A percentile compares a stretch with the other conserved stretches of the same genome.
Evolutionary conservation across 139 green algal species (phyloP).

Genomic region (Chlorella sp.): DNA sequence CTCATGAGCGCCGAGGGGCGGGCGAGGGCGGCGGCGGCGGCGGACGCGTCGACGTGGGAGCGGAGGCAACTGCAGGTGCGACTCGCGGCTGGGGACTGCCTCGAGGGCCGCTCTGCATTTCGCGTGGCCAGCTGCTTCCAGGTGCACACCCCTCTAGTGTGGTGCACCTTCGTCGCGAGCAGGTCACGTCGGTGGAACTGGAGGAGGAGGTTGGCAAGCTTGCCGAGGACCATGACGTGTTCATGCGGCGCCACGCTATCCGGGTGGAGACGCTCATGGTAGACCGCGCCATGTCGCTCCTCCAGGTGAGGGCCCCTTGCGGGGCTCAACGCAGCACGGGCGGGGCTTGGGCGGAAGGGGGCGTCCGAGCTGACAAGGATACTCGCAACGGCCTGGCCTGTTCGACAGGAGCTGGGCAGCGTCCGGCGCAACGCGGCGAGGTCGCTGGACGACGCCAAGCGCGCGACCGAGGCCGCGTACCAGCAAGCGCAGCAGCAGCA

Average conservation of each 20-base stretch:
- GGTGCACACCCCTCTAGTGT: no score
- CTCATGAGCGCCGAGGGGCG: not conserved
- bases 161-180: no score
- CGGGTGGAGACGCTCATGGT: slow-evolving; percentile 32
- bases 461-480: slow-evolving; percentile 15
- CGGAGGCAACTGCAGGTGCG: not conserved
- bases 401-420: slow-evolving; percentile 6
- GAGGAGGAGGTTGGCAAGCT: slow-evolving; percentile 14
- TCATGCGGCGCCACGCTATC: slow-evolving; percentile 30
- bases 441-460: slow-evolving; percentile 17
- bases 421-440: slow-evolving; percentile 4
- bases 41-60: not conserved
- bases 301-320: slow-evolving; percentile 10
- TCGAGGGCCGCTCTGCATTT: no score
- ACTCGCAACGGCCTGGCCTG: no score
- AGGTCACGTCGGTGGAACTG: no score
- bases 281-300: slow-evolving; percentile 30
- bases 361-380: not conserved
- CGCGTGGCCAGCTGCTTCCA: no score
- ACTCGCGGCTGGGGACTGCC: no score
- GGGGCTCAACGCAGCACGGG: not conserved
- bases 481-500: slow-evolving; percentile 24
- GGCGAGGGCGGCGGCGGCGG: not conserved
- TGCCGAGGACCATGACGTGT: slow-evolving; percentile 10
- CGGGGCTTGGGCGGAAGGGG: not conserved